Evolutionary conservation across 2,329 filamentous ascomycete species (phyloP).

Genomic region (Colletotrichum liriopes): DNA sequence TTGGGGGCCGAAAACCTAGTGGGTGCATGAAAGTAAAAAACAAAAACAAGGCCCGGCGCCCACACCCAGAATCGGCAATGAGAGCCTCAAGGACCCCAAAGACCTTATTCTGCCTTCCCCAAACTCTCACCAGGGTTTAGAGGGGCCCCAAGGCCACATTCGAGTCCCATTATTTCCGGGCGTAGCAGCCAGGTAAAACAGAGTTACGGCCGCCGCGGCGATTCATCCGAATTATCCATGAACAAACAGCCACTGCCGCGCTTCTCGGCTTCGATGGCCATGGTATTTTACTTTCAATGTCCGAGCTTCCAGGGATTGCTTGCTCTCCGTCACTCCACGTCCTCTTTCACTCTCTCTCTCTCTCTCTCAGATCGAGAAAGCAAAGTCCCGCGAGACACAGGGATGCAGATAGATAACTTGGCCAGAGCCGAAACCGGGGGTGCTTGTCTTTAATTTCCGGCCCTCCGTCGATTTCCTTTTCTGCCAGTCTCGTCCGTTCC

Average conservation of each 20-base stretch:
- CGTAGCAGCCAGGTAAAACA: background rate
- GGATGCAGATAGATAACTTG: background rate
- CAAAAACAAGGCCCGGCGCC: background rate
- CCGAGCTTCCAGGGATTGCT: background rate
- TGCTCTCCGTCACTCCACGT: background rate
- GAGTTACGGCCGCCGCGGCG: background rate
- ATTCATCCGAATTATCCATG: background rate
- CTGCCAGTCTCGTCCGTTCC: background rate
- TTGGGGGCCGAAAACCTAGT: background rate
- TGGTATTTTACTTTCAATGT: background rate
- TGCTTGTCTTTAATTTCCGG: background rate
- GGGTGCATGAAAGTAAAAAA: background rate
- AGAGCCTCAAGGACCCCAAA: background rate
- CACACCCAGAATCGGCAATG: background rate
- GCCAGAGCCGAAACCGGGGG: background rate
- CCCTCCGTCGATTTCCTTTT: background rate
- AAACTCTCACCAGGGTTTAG: background rate
- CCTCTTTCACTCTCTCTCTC: background rate
- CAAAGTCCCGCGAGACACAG: background rate
- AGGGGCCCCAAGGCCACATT: background rate
- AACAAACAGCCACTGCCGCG: background rate
- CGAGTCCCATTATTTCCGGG: background rate
- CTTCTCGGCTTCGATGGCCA: background rate
- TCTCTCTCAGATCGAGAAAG: background rate
- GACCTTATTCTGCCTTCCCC: background rate